Evolutionary conservation across 371 early-diverging fungal genomes (phyloP).

Genomic region (Gilbertella persicaria): DNA sequence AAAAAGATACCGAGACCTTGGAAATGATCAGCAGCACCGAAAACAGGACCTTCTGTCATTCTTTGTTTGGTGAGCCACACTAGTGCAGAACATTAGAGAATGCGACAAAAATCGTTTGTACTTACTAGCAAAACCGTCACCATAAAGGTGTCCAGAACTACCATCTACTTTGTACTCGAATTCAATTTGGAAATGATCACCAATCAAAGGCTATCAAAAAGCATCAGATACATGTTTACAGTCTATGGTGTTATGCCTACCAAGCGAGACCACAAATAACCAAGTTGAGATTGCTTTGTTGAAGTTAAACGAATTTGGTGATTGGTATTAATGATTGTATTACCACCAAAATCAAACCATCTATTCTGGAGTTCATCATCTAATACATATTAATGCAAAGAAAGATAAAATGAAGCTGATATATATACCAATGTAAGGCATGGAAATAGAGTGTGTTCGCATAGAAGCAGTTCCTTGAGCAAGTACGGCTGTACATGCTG

Average conservation of each 20-base stretch:
- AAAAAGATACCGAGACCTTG: constrained; percentile 94
- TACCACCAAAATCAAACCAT: constrained; percentile 76
- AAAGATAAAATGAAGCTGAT: neutral
- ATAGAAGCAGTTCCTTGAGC: constrained; percentile 42
- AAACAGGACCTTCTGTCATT: constrained; percentile 75
- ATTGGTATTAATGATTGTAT: constrained; percentile 71
- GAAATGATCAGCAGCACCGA: constrained; percentile 88
- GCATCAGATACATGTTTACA: neutral
- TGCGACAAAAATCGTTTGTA: constrained; percentile 25
- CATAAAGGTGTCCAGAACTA: constrained; percentile 65
- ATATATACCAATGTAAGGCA: constrained; percentile 80
- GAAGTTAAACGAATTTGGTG: constrained; percentile 83
- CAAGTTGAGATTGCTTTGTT: constrained; percentile 77
- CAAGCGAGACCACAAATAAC: constrained; percentile 84
- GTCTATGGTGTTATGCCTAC: constrained; percentile 37
- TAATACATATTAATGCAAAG: constrained; percentile 11
- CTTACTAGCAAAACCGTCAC: constrained; percentile 97
- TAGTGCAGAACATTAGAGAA: constrained; percentile 3
- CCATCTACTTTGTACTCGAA: constrained; percentile 91
- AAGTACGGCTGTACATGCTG: constrained; percentile 22
- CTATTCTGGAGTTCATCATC: constrained; percentile 71
- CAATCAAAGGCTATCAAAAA: constrained; percentile 59
- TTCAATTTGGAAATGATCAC: constrained; percentile 83
- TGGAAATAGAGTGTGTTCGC: constrained; percentile 66
- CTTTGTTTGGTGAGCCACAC: constrained; percentile 55